phyloP scores from a whole-genome alignment of 305 asterid species.

The Fraxinus angustifolia region DNA sequence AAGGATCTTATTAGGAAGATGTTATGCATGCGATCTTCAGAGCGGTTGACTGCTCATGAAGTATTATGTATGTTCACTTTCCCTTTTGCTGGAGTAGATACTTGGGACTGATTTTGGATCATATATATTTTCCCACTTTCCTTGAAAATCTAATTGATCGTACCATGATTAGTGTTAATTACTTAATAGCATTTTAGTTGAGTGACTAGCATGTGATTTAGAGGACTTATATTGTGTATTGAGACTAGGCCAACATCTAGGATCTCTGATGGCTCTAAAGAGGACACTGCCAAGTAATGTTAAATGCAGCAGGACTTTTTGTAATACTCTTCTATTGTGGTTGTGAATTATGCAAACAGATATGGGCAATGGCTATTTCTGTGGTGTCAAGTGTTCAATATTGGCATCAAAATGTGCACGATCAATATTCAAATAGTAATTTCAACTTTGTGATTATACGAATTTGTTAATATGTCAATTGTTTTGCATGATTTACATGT shows the following conservation, averaged over 20 bases:
- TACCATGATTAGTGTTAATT: not conserved
- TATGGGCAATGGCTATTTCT: not conserved
- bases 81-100: slow-evolving; percentile 6
- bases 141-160: not conserved
- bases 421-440: not conserved
- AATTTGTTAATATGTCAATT: not conserved
- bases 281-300: not conserved
- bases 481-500: not conserved
- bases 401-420: not conserved
- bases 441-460: not conserved
- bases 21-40: slow-evolving; percentile 79
- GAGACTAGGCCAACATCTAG: not conserved
- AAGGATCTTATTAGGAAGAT: slow-evolving; percentile 76
- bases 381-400: not conserved
- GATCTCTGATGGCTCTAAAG: not conserved
- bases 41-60: slow-evolving; percentile 74
- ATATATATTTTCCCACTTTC: not conserved
- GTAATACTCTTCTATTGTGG: not conserved
- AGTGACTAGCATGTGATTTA: not conserved
- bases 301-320: not conserved
- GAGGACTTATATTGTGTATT: not conserved
- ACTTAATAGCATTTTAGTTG: not conserved
- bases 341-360: not conserved
- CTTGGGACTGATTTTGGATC: not conserved
- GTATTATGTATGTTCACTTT: slow-evolving; percentile 57